A percentile compares a stretch with the other conserved stretches of the same genome.
Conservation (phyloP, 2,329 filamentous ascomycete genomes). For the Diaporthe citrichinensis region DNA sequence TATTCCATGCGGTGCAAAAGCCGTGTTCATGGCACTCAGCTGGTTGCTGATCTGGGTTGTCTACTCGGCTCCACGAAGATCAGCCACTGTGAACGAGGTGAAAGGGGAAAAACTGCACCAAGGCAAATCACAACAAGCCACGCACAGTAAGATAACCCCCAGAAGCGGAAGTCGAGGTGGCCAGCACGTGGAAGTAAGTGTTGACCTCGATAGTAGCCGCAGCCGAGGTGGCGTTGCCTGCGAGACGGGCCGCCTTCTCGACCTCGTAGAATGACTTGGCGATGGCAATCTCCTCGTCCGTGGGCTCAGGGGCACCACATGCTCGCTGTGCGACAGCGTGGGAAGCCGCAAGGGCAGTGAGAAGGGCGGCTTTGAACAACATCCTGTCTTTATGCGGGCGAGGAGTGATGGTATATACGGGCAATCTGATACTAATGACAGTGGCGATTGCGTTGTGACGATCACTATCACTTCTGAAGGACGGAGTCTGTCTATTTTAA, state of each 20-base stretch:
- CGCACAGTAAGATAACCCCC: slow-evolving; percentile 56
- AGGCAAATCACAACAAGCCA: neutral
- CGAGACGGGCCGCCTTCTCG: slow-evolving; percentile 44
- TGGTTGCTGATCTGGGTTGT: slow-evolving; percentile 55
- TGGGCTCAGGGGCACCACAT: slow-evolving; percentile 48
- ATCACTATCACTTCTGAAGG: neutral
- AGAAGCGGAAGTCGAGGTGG: slow-evolving; percentile 46
- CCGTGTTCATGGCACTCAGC: slow-evolving; percentile 60
- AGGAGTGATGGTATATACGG: no score
- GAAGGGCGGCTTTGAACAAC: slow-evolving; percentile 27
- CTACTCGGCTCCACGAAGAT: slow-evolving; percentile 43
- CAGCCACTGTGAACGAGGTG: neutral
- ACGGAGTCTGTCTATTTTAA: neutral
- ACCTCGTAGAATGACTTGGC: slow-evolving; percentile 44
- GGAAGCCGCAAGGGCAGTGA: slow-evolving; percentile 26
- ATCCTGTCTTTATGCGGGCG: neutral
- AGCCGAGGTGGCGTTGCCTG: slow-evolving; percentile 43
- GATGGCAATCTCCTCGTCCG: slow-evolving; percentile 45
- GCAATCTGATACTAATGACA: neutral
- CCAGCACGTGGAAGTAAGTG: slow-evolving; percentile 53
- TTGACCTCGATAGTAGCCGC: slow-evolving; percentile 49
- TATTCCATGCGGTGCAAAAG: slow-evolving; percentile 59
- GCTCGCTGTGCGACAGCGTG: slow-evolving; percentile 25
- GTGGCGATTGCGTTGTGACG: neutral
- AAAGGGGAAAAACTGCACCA: neutral